Conservation (phyloP, 768 basidiomycete genomes). For the Tricholoma terreum region DNA sequence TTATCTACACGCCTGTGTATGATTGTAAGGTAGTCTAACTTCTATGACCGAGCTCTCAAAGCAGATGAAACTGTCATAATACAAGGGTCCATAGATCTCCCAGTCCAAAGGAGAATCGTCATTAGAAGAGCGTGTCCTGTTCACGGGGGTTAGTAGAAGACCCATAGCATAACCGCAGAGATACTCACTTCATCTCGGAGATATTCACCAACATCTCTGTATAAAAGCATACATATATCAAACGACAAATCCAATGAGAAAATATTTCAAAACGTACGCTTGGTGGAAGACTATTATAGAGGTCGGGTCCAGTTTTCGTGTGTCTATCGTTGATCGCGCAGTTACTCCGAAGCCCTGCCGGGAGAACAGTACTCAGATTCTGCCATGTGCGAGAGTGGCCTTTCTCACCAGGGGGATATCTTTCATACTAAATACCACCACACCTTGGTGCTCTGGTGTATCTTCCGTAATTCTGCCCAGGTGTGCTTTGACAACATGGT, state of each 20-base stretch:
- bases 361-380: background rate
- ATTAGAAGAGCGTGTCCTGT: slow-evolving; percentile 78
- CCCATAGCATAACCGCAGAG: slow-evolving; percentile 1
- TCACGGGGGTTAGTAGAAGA: slow-evolving; percentile 4
- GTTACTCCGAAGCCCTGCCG: slow-evolving; percentile 95
- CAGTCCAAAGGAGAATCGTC: slow-evolving; percentile 4
- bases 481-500: slow-evolving; percentile 97
- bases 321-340: slow-evolving; percentile 92
- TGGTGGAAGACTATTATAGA: slow-evolving; percentile 98
- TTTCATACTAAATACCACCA: slow-evolving; percentile 94
- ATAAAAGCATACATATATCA: slow-evolving; percentile 1
- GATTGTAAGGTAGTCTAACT: slow-evolving; percentile 15
- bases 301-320: slow-evolving; percentile 95
- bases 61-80: slow-evolving; percentile 23
- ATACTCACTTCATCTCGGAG: slow-evolving; percentile 84
- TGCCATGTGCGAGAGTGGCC: background rate
- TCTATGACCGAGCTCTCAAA: slow-evolving; percentile 45
- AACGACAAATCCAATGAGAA: slow-evolving; percentile 4
- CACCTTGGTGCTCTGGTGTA: slow-evolving; percentile 97
- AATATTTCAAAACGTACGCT: slow-evolving; percentile 55
- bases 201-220: slow-evolving; percentile 96
- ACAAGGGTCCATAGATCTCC: slow-evolving; percentile 15
- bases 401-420: slow-evolving; percentile 82
- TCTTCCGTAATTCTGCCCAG: slow-evolving; percentile 99
- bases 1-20: slow-evolving; percentile 9